Conservation (phyloP, 208 protist genomes). For the Crithidia fasciculata region DNA sequence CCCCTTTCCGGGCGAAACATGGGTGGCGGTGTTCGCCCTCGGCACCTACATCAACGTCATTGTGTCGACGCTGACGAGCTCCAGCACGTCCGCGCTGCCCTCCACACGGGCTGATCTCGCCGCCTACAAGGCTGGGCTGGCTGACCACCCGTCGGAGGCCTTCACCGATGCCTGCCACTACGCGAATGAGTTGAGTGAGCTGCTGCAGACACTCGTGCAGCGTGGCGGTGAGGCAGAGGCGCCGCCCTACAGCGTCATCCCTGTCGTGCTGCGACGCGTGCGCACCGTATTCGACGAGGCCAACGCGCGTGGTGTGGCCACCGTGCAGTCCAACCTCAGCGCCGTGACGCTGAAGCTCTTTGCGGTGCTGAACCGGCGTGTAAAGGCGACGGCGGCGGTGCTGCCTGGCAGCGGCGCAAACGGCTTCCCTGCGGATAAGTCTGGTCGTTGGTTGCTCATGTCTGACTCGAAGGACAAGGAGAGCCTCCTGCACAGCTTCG, state of each 20-base stretch:
- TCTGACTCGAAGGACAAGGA: conserved; percentile 35
- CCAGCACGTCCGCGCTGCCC: background rate
- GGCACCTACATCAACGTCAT: conserved; percentile 74
- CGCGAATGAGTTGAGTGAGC: conserved; percentile 53
- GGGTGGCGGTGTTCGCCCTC: conserved; percentile 68
- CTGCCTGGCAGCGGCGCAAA: background rate
- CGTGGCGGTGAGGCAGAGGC: conserved; percentile 19
- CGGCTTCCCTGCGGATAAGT: background rate
- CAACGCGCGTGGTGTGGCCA: conserved; percentile 38
- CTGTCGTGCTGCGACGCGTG: conserved; percentile 60
- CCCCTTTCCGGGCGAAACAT: conserved; percentile 54
- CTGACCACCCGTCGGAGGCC: conserved; percentile 29
- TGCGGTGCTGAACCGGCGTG: conserved; percentile 43
- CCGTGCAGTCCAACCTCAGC: conserved; percentile 52
- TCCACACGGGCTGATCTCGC: conserved; percentile 19
- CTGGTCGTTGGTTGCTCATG: conserved; percentile 22
- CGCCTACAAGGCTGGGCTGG: conserved; percentile 38
- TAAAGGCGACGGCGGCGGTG: conserved; percentile 33
- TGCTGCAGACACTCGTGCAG: conserved; percentile 43
- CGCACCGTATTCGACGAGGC: conserved; percentile 72
- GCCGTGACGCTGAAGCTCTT: conserved; percentile 65
- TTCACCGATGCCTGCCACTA: conserved; percentile 58
- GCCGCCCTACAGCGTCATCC: conserved; percentile 63
- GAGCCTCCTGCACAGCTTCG: conserved; percentile 53
- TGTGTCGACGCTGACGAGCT: conserved; percentile 18